Evolutionary conservation across 805 yeast genomes (phyloP).

Genomic region (Zygotorulaspora sp.): DNA sequence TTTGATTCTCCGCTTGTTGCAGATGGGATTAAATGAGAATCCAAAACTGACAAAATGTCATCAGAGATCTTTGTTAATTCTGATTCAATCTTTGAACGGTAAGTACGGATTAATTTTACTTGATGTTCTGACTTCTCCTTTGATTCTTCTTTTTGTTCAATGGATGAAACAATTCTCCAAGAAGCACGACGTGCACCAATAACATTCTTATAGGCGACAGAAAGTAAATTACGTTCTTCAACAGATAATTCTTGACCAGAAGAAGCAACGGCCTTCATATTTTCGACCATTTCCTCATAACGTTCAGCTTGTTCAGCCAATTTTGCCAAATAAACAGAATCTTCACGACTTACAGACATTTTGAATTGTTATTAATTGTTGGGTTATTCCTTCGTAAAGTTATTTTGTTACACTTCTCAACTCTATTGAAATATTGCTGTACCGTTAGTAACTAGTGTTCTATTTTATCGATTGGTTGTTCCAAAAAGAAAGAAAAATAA

Average conservation of each 20-base stretch:
- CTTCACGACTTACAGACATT: slow-evolving; percentile 90
- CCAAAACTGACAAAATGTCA: slow-evolving; percentile 83
- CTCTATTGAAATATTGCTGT: too few species aligned
- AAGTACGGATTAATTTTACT: slow-evolving; percentile 83
- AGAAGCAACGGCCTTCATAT: slow-evolving; percentile 96
- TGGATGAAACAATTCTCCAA: slow-evolving; percentile 97
- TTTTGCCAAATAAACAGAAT: slow-evolving; percentile 95
- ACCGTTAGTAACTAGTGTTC: too few species aligned
- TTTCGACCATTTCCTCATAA: slow-evolving; percentile 98
- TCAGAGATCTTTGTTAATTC: slow-evolving; percentile 92
- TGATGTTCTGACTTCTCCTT: slow-evolving; percentile 85
- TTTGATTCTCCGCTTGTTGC: slow-evolving; percentile 97
- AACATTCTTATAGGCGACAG: slow-evolving; percentile 97
- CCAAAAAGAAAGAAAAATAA: too few species aligned
- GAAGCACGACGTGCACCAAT: slow-evolving; percentile 99
- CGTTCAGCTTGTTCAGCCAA: slow-evolving; percentile 99
- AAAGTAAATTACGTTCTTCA: slow-evolving; percentile 94
- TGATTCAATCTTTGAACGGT: slow-evolving; percentile 89
- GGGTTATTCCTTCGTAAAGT: slow-evolving; percentile 1
- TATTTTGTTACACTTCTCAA: too few species aligned
- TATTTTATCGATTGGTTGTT: too few species aligned
- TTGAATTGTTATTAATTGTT: slow-evolving; percentile 9
- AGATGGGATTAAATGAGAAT: slow-evolving; percentile 84
- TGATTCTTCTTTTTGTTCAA: slow-evolving; percentile 96
- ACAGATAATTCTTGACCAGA: slow-evolving; percentile 93